These are phyloP conservation scores for Hyaloperonospora arabidopsidis DNA, from an alignment of 352 stramenopile genomes.

Conservation along the genomic window DNA sequence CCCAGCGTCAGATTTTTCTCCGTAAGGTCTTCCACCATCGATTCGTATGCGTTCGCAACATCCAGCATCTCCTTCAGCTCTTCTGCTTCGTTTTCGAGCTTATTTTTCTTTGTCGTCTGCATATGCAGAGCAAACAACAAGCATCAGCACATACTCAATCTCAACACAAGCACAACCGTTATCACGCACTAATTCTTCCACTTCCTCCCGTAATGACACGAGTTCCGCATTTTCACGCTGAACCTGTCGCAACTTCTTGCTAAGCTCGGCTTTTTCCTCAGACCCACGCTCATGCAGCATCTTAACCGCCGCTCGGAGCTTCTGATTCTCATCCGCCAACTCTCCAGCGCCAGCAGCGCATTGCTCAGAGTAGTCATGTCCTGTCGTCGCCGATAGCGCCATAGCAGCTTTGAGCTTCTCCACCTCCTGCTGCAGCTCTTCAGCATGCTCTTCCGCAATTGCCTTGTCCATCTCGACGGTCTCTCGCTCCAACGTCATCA, in stretches of 20 bases:
- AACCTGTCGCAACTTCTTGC: constrained; percentile 66
- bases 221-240: constrained; percentile 72
- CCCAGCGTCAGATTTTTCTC: constrained; percentile 83
- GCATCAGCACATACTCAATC: constrained; percentile 8
- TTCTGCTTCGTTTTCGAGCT: constrained; percentile 57
- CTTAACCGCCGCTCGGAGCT: constrained; percentile 74
- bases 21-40: constrained; percentile 82
- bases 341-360: constrained; percentile 24
- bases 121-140: constrained; percentile 3
- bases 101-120: constrained; percentile 46
- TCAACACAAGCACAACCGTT: not conserved
- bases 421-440: constrained; percentile 63
- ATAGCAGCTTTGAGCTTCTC: constrained; percentile 66
- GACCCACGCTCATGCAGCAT: constrained; percentile 71
- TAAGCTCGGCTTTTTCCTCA: constrained; percentile 76
- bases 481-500: constrained; percentile 81
- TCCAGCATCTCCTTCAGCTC: constrained; percentile 85
- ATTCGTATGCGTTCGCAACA: constrained; percentile 79
- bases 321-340: constrained; percentile 74
- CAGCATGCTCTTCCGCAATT: constrained; percentile 76
- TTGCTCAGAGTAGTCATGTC: constrained; percentile 34
- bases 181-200: constrained; percentile 56
- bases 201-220: constrained; percentile 49
- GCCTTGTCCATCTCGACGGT: constrained; percentile 86
- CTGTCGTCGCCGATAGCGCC: constrained; percentile 36